Base-by-base conservation (phyloP, 306 rosid genomes). In the Vigna mungo region DNA sequence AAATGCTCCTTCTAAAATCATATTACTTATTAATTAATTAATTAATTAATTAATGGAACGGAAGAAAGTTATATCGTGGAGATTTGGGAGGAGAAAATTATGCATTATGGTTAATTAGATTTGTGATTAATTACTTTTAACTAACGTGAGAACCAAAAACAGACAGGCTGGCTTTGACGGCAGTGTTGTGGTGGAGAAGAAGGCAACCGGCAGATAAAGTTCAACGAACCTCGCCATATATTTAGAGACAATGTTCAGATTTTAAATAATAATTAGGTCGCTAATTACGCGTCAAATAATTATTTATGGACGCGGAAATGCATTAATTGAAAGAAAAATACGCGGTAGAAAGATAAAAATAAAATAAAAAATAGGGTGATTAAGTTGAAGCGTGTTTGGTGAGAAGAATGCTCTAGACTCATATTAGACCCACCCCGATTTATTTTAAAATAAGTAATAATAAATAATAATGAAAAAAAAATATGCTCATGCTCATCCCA, bases 91-190 rank as follows among this genome's bases (percentile, higher is more conserved):
- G 17, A 67, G 76, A 68, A 78, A 55, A 34, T 65, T 56, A 17
- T 43, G 46, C 44, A 56, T 74, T 48, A 39, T 67, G 27, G 36
- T 39, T 59, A 18, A 75, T 68, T 74, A 58, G 36, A 20, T 60
- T 27, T 23, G 2, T 21, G 4, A 6, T 53, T 20, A 74, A 21
- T 18, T 39, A 25, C 18, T 78, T 65, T 36, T 23, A 7, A 12
- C 18, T 77, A 44, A 23, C 34, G 51, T 65, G 34, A 54, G 66
- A 81, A 34, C 30, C 20, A 72, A 23, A 34, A 60, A 52, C 8
- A 16, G 81, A 62, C 85, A 71, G 55, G 47, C 81, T 70, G 85
- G 81, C 69, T 62, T 51, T 70, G 78, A 82, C 81, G 81, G 81
- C 74, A 59, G 7, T 17, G 79, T 36, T 55, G 59, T 52, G 63